A percentile compares a stretch with the other conserved stretches of the same genome.
Evolutionary conservation across 768 basidiomycete species (phyloP).

Genomic region (Mycena pura): DNA sequence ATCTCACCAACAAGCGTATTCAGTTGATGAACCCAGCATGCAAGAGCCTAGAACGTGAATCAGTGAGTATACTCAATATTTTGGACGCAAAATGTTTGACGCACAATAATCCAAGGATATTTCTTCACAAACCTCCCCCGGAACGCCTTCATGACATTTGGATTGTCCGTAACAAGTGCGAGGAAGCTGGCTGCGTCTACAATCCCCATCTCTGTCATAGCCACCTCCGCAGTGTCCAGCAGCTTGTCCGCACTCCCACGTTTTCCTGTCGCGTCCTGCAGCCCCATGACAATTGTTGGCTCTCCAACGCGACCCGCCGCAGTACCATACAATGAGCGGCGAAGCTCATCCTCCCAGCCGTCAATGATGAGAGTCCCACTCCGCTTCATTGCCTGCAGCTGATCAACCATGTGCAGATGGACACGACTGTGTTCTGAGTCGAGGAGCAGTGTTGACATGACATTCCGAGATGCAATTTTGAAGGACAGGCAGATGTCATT

Average conservation of each 20-base stretch:
- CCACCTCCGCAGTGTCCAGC: background rate
- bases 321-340: background rate
- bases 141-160: constrained; percentile 38
- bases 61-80: no score
- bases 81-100: no score
- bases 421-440: no score
- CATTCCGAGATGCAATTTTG: no score
- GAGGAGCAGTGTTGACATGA: no score
- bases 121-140: constrained; percentile 22
- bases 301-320: background rate
- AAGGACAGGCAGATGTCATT: no score
- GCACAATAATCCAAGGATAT: constrained; percentile 35
- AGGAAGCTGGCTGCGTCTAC: constrained; percentile 29
- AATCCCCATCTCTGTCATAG: constrained; percentile 27
- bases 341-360: background rate
- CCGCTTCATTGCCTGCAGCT: no score
- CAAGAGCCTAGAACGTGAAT: no score
- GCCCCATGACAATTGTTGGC: background rate
- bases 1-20: constrained; percentile 41
- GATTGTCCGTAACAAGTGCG: constrained; percentile 39
- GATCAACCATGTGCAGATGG: no score
- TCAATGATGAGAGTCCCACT: no score
- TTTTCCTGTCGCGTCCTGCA: background rate
- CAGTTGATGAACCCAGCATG: constrained; percentile 39
- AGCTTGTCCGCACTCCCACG: background rate